These are phyloP conservation scores for Ailanthus altissimus DNA, from an alignment of 345 rosid genomes.

Conservation along the genomic window DNA sequence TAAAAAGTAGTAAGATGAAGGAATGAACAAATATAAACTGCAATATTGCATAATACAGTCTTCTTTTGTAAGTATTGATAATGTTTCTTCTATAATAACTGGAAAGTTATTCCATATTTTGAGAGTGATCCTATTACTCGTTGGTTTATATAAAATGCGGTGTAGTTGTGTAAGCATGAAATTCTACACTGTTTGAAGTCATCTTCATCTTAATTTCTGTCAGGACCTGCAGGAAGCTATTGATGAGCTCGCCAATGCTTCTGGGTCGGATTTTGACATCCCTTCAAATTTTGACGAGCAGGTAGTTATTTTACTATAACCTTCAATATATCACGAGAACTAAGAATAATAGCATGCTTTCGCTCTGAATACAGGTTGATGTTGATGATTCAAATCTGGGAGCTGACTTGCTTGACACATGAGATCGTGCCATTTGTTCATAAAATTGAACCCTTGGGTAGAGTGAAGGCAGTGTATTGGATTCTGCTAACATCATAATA, in stretches of 20 bases:
- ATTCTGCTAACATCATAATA: too few relatives aligned
- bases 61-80: not conserved
- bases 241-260: conserved; percentile 45
- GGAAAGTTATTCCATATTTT: not conserved
- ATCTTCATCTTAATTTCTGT: conserved; percentile 2
- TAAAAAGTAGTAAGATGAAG: not conserved
- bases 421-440: conserved; percentile 9
- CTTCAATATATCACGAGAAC: conserved; percentile 12
- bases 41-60: not conserved
- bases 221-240: conserved; percentile 49
- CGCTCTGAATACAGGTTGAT: conserved; percentile 30
- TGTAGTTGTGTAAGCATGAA: not conserved
- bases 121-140: not conserved
- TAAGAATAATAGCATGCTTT: conserved; percentile 21
- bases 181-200: not conserved
- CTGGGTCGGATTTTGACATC: conserved; percentile 52
- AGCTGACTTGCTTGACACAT: conserved; percentile 31
- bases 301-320: conserved; percentile 32
- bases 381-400: conserved; percentile 31
- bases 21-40: not conserved
- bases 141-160: not conserved
- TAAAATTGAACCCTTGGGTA: not conserved
- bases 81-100: not conserved
- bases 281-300: conserved; percentile 50
- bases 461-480: conserved; percentile 14